Evolutionary conservation across 2,329 filamentous ascomycete genomes (phyloP), one percentile per base, ranked within the genome.

Genomic region (Sporothrix curviconia): DNA sequence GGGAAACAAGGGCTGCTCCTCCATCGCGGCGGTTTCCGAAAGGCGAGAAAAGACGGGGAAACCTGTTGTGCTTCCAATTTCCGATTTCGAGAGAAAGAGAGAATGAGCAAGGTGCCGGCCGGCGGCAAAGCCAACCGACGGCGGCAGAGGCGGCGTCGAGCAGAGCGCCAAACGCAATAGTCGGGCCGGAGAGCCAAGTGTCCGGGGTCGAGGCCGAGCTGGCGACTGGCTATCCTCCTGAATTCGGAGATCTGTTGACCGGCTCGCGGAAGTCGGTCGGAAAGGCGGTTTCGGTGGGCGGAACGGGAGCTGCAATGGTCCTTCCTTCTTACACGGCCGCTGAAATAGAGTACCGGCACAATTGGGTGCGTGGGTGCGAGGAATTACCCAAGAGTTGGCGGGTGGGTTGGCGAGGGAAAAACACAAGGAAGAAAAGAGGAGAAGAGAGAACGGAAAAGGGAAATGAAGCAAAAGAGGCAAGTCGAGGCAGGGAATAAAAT

Each of bases 1-100:
- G 55, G 60, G 51, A 14, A 60, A 61, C 30, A 59, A 37, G 6
- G 54, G 36, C 12, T 67, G 67, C 65, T 67, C 64, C 52, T 68
- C 67, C 54, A 58, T 56, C 36, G n/a, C n/a, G n/a, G n/a, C n/a
- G n/a, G n/a, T n/a, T n/a, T n/a, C n/a, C n/a, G n/a, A n/a, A n/a
- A n/a, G n/a, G n/a, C n/a, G n/a, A n/a, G n/a, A n/a, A n/a, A n/a
- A n/a, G n/a, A n/a, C n/a, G n/a, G n/a, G n/a, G n/a, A n/a, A n/a
- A n/a, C n/a, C n/a, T n/a, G n/a, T n/a, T n/a, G n/a, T n/a, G n/a
- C n/a, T n/a, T n/a, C n/a, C 46, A 36, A 52, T 14, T 32, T 25
- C 37, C 24, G 17, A 22, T 32, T 32, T n/a, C n/a, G n/a, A n/a
- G n/a, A n/a, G n/a, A n/a, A 32, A 11, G 28, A 32, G 28, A 32